Base-by-base conservation (phyloP, 2,329 filamentous ascomycete genomes). In the Trichoderma simmonsii region DNA sequence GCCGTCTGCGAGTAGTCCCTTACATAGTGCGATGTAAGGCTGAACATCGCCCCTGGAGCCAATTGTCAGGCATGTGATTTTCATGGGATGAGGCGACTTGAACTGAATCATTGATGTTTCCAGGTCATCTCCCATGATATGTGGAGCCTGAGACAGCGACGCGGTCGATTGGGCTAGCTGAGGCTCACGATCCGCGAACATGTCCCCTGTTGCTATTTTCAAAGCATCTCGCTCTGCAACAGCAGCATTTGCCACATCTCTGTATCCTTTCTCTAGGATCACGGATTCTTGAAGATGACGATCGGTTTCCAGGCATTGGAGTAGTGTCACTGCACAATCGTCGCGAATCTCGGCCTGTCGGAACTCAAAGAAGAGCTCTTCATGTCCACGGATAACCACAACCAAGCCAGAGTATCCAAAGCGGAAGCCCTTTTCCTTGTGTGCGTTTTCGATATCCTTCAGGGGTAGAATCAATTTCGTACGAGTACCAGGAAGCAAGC, bases 341-440 rank as follows among this genome's bases (percentile, higher is more conserved):
- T 99, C 95, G 70, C 96, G 90, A 71, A 91, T 86, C 39, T 94
- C 94, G 1, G 88, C 85, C 62, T 91, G 88, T 67, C 89, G 88
- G 78, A 98, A 98, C 80, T 99, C 95, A 77, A 99, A 98, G 81
- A 98, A 98, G 1, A 99, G 84, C 81, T 98, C 96, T 80, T 98
- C 96, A 73, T 98, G 94, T 0, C 95, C 96, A 68, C 92, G 91
- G 74, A 99, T 97, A 5, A 97, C 92, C n/a, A 98, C 85, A 0
- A 97, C 94, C 54, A 99, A 87, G 6, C 95, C 96, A 24, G 93
- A 92, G 76, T 97, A 98, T 7, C 94, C 93, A 77, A 97, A 93
- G 1, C 95, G 90, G 78, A 98, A 98, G 0, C 96, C 95, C 78
- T 96, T 97, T 81, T 98, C 95, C 82, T 97, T 98, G 77, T 95